phyloP scores from a whole-genome alignment of 2,329 filamentous ascomycete species.

The Venturiaceae sp. region DNA sequence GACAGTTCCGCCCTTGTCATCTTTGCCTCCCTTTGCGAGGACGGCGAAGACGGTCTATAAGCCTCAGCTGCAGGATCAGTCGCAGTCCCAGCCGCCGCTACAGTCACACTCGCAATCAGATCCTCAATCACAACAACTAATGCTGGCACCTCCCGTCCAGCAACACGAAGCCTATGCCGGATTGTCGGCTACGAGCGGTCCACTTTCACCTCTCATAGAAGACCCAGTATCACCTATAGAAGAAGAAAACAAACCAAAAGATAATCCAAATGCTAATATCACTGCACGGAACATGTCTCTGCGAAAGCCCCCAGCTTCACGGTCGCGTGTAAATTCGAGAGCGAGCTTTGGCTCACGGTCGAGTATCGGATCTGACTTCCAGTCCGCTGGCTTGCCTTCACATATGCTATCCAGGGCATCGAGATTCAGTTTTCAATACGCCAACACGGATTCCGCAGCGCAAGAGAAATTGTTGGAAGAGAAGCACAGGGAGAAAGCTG shows the following conservation, averaged over 20 bases:
- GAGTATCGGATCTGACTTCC: not conserved
- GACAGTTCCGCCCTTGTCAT: conserved; percentile 10
- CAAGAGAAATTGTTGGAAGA: conserved; percentile 65
- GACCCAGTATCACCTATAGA: not conserved
- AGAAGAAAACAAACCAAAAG: not conserved
- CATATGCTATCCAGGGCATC: conserved; percentile 58
- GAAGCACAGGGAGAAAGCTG: conserved; percentile 55
- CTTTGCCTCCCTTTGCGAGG: conserved; percentile 7
- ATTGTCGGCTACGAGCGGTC: not conserved
- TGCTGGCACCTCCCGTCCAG: not conserved
- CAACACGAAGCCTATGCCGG: not conserved
- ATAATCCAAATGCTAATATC: not conserved
- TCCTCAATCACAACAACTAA: not conserved
- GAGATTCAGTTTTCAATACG: conserved; percentile 74
- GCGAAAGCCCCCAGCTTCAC: not conserved
- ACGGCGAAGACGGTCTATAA: conserved; percentile 1
- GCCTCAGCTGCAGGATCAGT: not conserved
- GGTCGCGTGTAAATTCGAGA: not conserved
- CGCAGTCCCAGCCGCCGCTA: not conserved
- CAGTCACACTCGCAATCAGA: not conserved
- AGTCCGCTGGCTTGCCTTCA: conserved; percentile 10
- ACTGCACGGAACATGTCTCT: not conserved
- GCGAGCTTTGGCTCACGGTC: not conserved
- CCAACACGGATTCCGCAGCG: conserved; percentile 52
- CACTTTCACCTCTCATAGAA: conserved; percentile 7